Evolutionary conservation across 1,139 yeast species (phyloP).

Genomic region (Candida sp.): DNA sequence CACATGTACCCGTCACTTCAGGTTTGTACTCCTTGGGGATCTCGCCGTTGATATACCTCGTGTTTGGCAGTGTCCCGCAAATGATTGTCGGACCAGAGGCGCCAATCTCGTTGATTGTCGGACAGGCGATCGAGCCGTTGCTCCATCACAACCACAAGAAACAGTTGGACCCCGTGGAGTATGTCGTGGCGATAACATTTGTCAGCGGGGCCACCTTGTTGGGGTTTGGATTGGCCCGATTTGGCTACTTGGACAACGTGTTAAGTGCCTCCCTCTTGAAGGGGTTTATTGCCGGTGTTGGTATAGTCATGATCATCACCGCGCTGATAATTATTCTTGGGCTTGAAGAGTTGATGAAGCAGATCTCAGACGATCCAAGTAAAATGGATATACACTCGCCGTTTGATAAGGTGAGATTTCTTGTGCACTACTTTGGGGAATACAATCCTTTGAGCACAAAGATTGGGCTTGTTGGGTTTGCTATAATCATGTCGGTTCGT

Average conservation of each 20-base stretch:
- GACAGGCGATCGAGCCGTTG: conserved; percentile 83
- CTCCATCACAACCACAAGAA: conserved; percentile 52
- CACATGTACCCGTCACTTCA: conserved; percentile 87
- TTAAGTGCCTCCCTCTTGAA: conserved; percentile 80
- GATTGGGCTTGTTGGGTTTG: conserved; percentile 54
- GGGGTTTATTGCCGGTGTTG: conserved; percentile 95
- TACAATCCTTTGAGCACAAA: conserved; percentile 55
- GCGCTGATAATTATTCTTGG: conserved; percentile 79
- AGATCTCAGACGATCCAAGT: conserved; percentile 35
- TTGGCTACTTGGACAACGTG: conserved; percentile 90
- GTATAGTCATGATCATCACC: conserved; percentile 85
- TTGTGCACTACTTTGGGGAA: conserved; percentile 42
- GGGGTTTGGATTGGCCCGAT: conserved; percentile 79
- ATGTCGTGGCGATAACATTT: conserved; percentile 76
- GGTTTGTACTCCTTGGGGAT: conserved; percentile 85
- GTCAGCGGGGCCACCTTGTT: conserved; percentile 78
- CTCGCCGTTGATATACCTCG: conserved; percentile 80
- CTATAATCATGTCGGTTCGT: conserved; percentile 43
- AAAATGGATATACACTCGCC: conserved; percentile 76
- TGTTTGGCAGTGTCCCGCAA: conserved; percentile 93
- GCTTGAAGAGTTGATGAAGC: conserved; percentile 43
- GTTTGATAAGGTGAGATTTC: conserved; percentile 66
- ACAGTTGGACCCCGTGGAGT: conserved; percentile 59
- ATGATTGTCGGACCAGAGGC: conserved; percentile 99
- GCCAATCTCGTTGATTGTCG: conserved; percentile 89